These are phyloP conservation scores for Alternaria sp. DNA, from an alignment of 2,329 filamentous ascomycete genomes.

Conservation along the genomic window DNA sequence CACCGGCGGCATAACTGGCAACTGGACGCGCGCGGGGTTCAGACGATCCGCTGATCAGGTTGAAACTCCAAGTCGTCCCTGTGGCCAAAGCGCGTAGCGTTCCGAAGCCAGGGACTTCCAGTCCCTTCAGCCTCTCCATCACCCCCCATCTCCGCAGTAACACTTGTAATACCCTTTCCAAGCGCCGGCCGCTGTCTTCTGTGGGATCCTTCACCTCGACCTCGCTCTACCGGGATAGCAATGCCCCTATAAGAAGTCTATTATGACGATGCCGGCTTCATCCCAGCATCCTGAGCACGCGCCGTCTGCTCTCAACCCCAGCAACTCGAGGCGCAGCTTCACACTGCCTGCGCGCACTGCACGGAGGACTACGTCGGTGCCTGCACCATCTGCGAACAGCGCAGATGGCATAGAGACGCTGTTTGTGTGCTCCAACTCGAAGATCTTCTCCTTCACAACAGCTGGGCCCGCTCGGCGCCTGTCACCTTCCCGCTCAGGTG, in stretches of 20 bases:
- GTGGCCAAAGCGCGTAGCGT: conserved; percentile 13
- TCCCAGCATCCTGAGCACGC: conserved; percentile 37
- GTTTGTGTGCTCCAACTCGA: conserved; percentile 75
- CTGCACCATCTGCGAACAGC: conserved; percentile 45
- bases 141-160: conserved; percentile 2
- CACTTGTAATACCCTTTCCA: neutral
- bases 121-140: conserved; percentile 9
- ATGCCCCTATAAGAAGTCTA: conserved; percentile 38
- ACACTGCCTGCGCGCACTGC: conserved; percentile 54
- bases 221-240: neutral
- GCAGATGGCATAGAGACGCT: conserved; percentile 68
- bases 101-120: conserved; percentile 17
- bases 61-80: conserved; percentile 11
- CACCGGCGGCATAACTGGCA: neutral
- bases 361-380: conserved; percentile 34
- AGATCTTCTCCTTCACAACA: conserved; percentile 70
- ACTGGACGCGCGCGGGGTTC: conserved; percentile 7
- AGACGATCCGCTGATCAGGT: conserved; percentile 12
- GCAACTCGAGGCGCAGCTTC: conserved; percentile 53
- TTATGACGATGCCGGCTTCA: conserved; percentile 42
- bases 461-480: conserved; percentile 38
- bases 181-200: conserved; percentile 10
- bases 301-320: conserved; percentile 23
- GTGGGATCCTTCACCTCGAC: neutral
- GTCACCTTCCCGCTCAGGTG: conserved; percentile 43